Conservation (phyloP, 345 rosid species). For the Carallia brachiata region DNA sequence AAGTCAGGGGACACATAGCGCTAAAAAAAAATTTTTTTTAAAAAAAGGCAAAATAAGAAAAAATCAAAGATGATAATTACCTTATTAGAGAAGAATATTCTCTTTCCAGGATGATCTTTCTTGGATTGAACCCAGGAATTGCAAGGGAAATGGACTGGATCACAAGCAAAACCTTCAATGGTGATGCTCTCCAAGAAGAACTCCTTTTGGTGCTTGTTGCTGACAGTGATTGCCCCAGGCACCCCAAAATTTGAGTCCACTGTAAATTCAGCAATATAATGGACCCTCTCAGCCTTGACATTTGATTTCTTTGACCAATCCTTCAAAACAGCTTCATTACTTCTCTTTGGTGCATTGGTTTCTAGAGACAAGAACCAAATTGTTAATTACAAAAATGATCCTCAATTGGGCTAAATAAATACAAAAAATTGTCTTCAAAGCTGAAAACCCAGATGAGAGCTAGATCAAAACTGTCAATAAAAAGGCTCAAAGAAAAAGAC, state of each 20-base stretch:
- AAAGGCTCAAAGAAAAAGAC: background rate
- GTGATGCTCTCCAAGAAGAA: constrained; percentile 84
- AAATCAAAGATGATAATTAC: constrained; percentile 28
- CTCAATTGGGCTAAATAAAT: background rate
- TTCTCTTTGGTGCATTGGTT: constrained; percentile 77
- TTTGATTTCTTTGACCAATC: constrained; percentile 89
- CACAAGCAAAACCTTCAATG: constrained; percentile 78
- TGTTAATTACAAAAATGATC: background rate
- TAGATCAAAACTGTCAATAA: background rate
- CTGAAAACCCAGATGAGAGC: background rate
- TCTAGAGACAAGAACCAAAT: constrained; percentile 30
- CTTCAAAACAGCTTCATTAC: constrained; percentile 61
- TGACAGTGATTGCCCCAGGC: constrained; percentile 86
- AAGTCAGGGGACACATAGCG: too few relatives aligned
- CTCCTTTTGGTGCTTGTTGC: constrained; percentile 86
- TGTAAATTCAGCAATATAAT: constrained; percentile 76
- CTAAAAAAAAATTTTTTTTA: background rate
- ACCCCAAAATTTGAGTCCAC: constrained; percentile 71
- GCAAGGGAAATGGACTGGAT: constrained; percentile 89
- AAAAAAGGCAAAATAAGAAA: background rate
- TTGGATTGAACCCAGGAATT: constrained; percentile 91
- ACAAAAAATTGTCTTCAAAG: too few relatives aligned
- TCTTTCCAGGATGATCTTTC: constrained; percentile 57
- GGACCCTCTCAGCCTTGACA: constrained; percentile 75
- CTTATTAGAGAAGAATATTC: constrained; percentile 86